These are phyloP conservation scores for Phytophthora pini DNA, from an alignment of 352 stramenopile genomes.

Conservation along the genomic window DNA sequence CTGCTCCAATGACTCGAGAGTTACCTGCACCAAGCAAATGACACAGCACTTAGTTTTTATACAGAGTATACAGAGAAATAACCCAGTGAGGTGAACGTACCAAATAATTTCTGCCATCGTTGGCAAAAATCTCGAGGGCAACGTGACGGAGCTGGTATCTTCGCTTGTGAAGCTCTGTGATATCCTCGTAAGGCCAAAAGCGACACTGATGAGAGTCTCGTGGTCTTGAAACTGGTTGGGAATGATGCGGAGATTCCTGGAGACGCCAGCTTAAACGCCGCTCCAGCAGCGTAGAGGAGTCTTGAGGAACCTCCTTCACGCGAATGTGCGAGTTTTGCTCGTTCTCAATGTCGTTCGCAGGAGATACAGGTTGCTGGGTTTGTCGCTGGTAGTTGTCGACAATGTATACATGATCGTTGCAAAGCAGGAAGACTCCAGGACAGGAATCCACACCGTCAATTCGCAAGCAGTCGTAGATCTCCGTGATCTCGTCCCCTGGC, in stretches of 20 bases:
- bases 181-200: constrained; percentile 79
- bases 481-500: constrained; percentile 67
- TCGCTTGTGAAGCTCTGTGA: constrained; percentile 78
- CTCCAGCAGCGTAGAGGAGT: constrained; percentile 58
- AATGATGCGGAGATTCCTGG: constrained; percentile 14
- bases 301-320: constrained; percentile 63
- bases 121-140: constrained; percentile 76
- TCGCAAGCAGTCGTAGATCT: constrained; percentile 74
- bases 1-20: constrained; percentile 66
- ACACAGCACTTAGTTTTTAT: not conserved
- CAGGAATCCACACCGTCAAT: constrained; percentile 85
- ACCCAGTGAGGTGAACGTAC: constrained; percentile 35
- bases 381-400: constrained; percentile 77
- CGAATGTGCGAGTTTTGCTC: constrained; percentile 31
- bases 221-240: constrained; percentile 29
- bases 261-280: constrained; percentile 55
- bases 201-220: constrained; percentile 67
- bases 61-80: not conserved
- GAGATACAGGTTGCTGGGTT: constrained; percentile 14
- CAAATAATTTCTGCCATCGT: constrained; percentile 79
- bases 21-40: constrained; percentile 46
- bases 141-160: constrained; percentile 80
- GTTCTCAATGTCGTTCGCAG: constrained; percentile 10
- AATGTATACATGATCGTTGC: constrained; percentile 75
- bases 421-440: constrained; percentile 72